Conservation (phyloP, 108 stramenopile genomes). For the Fragilaria radians region DNA sequence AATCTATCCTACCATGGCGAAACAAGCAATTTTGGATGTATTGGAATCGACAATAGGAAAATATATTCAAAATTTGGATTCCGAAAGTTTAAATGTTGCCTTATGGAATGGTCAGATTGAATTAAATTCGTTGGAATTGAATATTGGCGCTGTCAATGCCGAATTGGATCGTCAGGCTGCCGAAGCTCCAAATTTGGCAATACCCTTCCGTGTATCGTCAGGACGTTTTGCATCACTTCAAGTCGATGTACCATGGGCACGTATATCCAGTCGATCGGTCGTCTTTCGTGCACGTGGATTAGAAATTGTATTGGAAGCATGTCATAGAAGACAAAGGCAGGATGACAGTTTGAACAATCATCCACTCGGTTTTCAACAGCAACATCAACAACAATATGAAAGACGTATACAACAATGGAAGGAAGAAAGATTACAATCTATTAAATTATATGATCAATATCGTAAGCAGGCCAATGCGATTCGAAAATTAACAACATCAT, state of each 20-base stretch:
- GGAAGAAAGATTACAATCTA: slow-evolving; percentile 30
- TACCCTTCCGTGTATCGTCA: slow-evolving; percentile 53
- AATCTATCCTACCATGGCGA: too few relatives aligned
- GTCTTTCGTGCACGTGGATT: slow-evolving; percentile 65
- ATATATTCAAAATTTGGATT: slow-evolving; percentile 81
- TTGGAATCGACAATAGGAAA: slow-evolving; percentile 82
- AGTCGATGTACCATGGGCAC: slow-evolving; percentile 83
- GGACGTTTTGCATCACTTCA: slow-evolving; percentile 61
- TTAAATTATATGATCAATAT: slow-evolving; percentile 35
- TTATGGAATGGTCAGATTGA: slow-evolving; percentile 89
- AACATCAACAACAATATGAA: not conserved
- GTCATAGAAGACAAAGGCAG: slow-evolving; percentile 26
- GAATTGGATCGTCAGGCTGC: slow-evolving; percentile 56
- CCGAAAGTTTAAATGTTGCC: slow-evolving; percentile 72
- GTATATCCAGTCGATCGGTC: slow-evolving; percentile 58
- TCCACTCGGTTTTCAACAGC: slow-evolving; percentile 1
- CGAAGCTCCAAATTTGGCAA: slow-evolving; percentile 62
- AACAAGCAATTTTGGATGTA: slow-evolving; percentile 76
- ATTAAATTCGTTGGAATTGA: slow-evolving; percentile 66
- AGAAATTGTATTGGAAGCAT: slow-evolving; percentile 47
- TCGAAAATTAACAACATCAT: slow-evolving; percentile 35
- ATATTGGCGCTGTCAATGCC: slow-evolving; percentile 73
- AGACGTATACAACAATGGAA: slow-evolving; percentile 2
- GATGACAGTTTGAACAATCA: slow-evolving; percentile 3
- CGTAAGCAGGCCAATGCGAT: slow-evolving; percentile 47